Conservation (phyloP, 2,329 filamentous ascomycete genomes). For the Ophiostoma ulmi region DNA sequence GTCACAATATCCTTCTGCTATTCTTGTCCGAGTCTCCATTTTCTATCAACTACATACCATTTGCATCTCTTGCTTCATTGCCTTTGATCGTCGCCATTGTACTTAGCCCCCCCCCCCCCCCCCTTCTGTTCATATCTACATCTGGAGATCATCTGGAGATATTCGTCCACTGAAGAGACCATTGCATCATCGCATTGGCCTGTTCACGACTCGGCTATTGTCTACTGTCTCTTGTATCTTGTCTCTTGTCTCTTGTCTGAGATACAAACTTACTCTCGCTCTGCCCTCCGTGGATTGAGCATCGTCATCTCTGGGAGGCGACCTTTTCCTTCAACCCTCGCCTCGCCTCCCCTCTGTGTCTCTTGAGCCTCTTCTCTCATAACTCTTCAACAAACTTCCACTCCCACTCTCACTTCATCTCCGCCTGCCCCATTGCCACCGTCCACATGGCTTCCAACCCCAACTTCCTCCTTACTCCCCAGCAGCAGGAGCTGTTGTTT, state of each 20-base stretch:
- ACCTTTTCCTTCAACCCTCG: slow-evolving; percentile 17
- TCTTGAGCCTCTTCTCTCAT: slow-evolving; percentile 2
- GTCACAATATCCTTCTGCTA: slow-evolving; percentile 22
- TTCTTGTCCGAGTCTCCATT: not conserved
- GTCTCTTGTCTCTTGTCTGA: not conserved
- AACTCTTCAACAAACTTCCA: not conserved
- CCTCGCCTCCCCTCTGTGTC: slow-evolving; percentile 17
- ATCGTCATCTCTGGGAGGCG: slow-evolving; percentile 23
- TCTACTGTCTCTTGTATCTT: not conserved
- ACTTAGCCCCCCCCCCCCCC: not conserved
- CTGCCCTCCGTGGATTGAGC: slow-evolving; percentile 13
- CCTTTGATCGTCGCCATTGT: not conserved
- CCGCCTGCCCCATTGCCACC: slow-evolving; percentile 8
- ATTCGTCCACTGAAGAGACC: not conserved
- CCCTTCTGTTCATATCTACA: not conserved
- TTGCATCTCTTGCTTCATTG: not conserved
- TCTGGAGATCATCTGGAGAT: not conserved
- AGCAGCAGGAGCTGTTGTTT: slow-evolving; percentile 71
- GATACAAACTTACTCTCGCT: not conserved
- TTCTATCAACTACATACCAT: slow-evolving; percentile 21
- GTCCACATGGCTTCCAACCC: slow-evolving; percentile 49
- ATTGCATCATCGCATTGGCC: slow-evolving; percentile 16
- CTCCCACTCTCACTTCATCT: not conserved
- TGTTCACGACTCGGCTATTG: not conserved
- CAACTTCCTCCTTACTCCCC: slow-evolving; percentile 64